phyloP scores from a whole-genome alignment of 768 basidiomycete genomes.

The Pleurotus djamor region DNA sequence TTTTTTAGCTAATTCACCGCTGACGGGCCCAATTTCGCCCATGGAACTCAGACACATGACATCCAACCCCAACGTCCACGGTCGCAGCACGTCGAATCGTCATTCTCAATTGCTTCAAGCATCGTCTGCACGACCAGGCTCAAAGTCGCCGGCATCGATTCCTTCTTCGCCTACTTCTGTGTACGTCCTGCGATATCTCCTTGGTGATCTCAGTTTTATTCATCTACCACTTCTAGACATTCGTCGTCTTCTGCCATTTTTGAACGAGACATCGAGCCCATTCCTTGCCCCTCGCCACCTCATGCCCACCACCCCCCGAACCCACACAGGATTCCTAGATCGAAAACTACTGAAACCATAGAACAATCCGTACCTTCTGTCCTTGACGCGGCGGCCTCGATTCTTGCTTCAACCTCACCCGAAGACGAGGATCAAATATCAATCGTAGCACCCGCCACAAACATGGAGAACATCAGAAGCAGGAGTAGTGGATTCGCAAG shows the following conservation, averaged over 20 bases:
- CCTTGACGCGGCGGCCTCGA: conserved; percentile 77
- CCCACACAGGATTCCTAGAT: conserved; percentile 73
- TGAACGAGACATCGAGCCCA: conserved; percentile 85
- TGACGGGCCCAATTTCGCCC: not conserved
- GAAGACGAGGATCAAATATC: conserved; percentile 58
- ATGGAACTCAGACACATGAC: conserved; percentile 57
- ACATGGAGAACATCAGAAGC: conserved; percentile 13
- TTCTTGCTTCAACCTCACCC: conserved; percentile 46
- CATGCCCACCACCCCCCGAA: conserved; percentile 37
- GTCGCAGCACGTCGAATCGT: conserved; percentile 17
- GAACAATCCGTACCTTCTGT: conserved; percentile 85
- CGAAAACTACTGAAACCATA: conserved; percentile 69
- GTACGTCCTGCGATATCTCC: conserved; percentile 34
- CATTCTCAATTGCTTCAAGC: conserved; percentile 47
- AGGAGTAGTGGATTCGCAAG: conserved; percentile 58
- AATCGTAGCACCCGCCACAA: conserved; percentile 52
- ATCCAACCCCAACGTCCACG: conserved; percentile 40
- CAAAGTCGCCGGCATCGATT: conserved; percentile 70
- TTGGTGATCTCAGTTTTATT: not conserved
- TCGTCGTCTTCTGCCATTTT: conserved; percentile 91
- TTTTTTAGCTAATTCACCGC: conserved; percentile 2
- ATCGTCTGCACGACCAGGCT: conserved; percentile 44
- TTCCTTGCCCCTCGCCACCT: conserved; percentile 34
- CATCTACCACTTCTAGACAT: conserved; percentile 30
- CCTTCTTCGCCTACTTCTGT: conserved; percentile 80